Evolutionary conservation across 306 rosid species (phyloP).

Genomic region (Cucurbita pepo): DNA sequence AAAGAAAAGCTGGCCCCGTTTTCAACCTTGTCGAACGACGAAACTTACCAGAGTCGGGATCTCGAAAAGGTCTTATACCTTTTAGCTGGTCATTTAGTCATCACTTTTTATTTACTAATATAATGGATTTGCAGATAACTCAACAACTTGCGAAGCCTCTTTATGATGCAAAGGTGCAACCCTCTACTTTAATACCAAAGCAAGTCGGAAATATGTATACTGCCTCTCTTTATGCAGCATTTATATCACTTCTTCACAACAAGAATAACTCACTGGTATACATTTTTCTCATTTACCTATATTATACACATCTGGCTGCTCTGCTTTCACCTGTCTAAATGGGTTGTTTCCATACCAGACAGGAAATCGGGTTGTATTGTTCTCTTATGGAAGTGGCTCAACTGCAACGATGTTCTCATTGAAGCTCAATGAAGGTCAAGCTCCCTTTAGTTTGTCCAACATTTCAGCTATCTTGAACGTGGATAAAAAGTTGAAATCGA

Average conservation of each 20-base stretch:
- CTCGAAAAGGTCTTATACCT: constrained; percentile 69
- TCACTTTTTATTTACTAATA: constrained; percentile 8
- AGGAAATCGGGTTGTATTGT: constrained; percentile 58
- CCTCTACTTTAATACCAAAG: constrained; percentile 82
- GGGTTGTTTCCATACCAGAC: constrained; percentile 29
- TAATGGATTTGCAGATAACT: constrained; percentile 34
- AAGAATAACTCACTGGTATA: constrained; percentile 59
- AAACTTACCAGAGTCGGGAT: constrained; percentile 91
- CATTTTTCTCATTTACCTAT: constrained; percentile 8
- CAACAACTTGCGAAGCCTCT: constrained; percentile 86
- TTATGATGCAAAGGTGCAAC: constrained; percentile 75
- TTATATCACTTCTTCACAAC: constrained; percentile 77
- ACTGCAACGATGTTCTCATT: constrained; percentile 84
- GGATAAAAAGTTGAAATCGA: constrained; percentile 68
- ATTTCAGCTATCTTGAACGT: constrained; percentile 59
- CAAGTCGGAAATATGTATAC: constrained; percentile 99
- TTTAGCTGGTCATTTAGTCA: background rate
- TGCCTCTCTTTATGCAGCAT: constrained; percentile 97
- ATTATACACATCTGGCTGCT: constrained; percentile 1
- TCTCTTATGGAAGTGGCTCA: constrained; percentile 92
- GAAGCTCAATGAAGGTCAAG: constrained; percentile 34
- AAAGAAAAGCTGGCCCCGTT: constrained; percentile 75
- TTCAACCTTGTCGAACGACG: constrained; percentile 50
- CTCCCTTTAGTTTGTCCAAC: constrained; percentile 81
- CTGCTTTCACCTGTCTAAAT: background rate